A percentile compares a stretch with the other conserved stretches of the same genome.
Evolutionary conservation across 495 filamentous ascomycete genomes (phyloP).

Genomic region (Aspergillus cavernicola): DNA sequence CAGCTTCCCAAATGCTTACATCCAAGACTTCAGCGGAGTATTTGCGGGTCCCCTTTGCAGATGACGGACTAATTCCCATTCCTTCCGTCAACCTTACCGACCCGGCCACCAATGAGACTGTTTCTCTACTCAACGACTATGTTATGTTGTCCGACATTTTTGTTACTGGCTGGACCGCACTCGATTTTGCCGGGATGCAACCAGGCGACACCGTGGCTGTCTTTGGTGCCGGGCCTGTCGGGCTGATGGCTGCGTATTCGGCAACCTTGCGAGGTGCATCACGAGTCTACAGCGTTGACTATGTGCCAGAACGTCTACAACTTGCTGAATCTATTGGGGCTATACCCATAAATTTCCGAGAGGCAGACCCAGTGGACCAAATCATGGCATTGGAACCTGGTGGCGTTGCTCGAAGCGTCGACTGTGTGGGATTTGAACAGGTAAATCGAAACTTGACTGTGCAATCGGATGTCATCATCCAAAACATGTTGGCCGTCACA

Average conservation of each 20-base stretch:
- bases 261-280: slow-evolving; percentile 37
- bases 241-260: slow-evolving; percentile 34
- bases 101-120: too few species aligned
- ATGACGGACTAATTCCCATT: too few species aligned
- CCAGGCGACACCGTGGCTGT: slow-evolving; percentile 37
- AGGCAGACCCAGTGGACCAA: slow-evolving; percentile 34
- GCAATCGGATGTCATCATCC: too few species aligned
- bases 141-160: slow-evolving; percentile 39
- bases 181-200: slow-evolving; percentile 25
- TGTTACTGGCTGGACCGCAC: slow-evolving; percentile 27
- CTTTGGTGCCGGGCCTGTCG: slow-evolving; percentile 40
- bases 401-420: too few species aligned
- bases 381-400: neutral
- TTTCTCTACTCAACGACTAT: too few species aligned
- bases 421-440: too few species aligned
- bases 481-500: too few species aligned
- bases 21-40: too few species aligned
- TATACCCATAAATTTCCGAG: slow-evolving; percentile 27
- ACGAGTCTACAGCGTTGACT: slow-evolving; percentile 48
- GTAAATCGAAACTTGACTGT: too few species aligned
- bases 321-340: slow-evolving; percentile 48
- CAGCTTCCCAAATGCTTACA: too few species aligned
- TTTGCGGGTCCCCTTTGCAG: too few species aligned
- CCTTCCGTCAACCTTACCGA: too few species aligned
- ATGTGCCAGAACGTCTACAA: slow-evolving; percentile 42